These are phyloP conservation scores for Xylaria venustula DNA, from an alignment of 495 filamentous ascomycete species.

Conservation along the genomic window DNA sequence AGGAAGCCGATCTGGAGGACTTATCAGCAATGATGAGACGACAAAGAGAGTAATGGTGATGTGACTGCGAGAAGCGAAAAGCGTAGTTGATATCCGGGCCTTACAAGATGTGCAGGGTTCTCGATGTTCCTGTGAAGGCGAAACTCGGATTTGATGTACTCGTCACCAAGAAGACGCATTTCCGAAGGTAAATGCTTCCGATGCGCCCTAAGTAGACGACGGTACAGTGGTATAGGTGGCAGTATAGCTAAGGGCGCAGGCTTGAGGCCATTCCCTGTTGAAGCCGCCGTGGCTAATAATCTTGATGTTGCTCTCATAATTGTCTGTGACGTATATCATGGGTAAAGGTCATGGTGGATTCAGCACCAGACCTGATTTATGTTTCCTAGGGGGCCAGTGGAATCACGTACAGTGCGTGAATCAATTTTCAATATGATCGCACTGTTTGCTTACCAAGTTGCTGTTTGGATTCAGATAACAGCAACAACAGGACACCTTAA, in stretches of 20 bases:
- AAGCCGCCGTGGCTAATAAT: slow-evolving; percentile 30
- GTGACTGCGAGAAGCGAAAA: neutral
- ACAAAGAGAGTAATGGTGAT: neutral
- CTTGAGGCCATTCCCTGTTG: slow-evolving; percentile 27
- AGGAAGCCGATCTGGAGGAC: slow-evolving; percentile 79
- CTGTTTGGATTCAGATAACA: too few relatives aligned
- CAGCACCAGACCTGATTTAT: too few relatives aligned
- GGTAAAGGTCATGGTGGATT: neutral
- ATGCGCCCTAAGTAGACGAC: slow-evolving; percentile 82
- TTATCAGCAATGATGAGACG: neutral
- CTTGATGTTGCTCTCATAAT: slow-evolving; percentile 30
- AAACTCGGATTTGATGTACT: slow-evolving; percentile 91
- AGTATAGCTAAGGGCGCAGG: slow-evolving; percentile 72
- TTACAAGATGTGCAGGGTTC: slow-evolving; percentile 88
- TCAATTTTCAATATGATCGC: too few relatives aligned
- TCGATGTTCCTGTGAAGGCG: slow-evolving; percentile 76
- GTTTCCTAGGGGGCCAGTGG: too few relatives aligned
- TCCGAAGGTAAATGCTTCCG: slow-evolving; percentile 69
- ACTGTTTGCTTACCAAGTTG: too few relatives aligned
- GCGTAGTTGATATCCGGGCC: slow-evolving; percentile 13
- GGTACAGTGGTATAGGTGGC: slow-evolving; percentile 88
- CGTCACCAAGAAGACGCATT: slow-evolving; percentile 80
- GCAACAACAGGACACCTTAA: too few relatives aligned
- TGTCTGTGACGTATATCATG: neutral
- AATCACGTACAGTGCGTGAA: too few relatives aligned